A percentile compares a stretch with the other conserved stretches of the same genome.
These are phyloP conservation scores for Neoscytalidium dimidiatum DNA, from an alignment of 2,329 filamentous ascomycete genomes.

Conservation along the genomic window DNA sequence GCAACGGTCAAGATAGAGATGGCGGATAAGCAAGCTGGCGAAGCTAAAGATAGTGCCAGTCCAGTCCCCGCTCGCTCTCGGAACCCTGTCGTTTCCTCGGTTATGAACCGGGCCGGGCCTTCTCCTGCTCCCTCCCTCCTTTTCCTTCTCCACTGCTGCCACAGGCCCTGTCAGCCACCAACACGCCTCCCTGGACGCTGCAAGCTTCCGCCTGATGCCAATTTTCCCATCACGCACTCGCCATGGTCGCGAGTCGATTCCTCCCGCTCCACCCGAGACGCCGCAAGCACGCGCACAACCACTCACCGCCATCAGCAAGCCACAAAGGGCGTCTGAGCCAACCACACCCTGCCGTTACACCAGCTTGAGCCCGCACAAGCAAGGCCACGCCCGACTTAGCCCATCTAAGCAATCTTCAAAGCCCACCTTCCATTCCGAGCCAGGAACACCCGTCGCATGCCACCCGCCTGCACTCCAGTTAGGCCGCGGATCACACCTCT, in stretches of 20 bases:
- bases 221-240: neutral
- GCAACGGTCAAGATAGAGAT: neutral
- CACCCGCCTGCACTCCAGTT: no score
- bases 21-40: neutral
- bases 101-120: neutral
- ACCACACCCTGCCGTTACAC: neutral
- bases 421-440: neutral
- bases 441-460: neutral
- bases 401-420: neutral
- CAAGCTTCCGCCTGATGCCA: constrained; percentile 3
- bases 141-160: no score
- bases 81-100: no score
- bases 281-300: neutral
- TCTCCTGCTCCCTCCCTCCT: neutral
- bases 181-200: neutral
- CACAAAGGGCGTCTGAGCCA: neutral
- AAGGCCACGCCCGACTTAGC: neutral
- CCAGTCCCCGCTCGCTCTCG: neutral
- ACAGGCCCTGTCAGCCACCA: neutral
- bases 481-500: neutral
- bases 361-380: neutral
- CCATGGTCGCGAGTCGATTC: neutral
- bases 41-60: neutral
- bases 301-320: neutral
- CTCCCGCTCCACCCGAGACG: neutral